Evolutionary conservation across 2,329 filamentous ascomycete species (phyloP), one percentile per base, ranked within the genome.

Genomic region (Tolypocladium tundrense): DNA sequence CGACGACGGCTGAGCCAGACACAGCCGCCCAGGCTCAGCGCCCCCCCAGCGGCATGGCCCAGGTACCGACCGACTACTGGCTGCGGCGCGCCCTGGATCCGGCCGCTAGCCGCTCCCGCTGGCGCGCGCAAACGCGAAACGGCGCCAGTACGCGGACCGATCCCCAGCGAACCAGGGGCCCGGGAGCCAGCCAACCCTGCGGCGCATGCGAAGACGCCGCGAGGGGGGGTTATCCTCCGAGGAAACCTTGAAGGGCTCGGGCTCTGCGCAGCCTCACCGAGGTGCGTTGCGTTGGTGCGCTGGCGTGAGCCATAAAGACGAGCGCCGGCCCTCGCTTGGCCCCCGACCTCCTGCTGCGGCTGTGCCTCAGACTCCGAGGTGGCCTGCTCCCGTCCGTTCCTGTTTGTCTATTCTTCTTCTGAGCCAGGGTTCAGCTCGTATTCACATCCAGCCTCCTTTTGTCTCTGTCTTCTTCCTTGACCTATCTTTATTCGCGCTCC

Each of bases 51-150:
- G 24, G 24, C 45, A 7, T 33, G 45, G 27, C 27, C 27, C 33
- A 27, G 24, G 24, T 3, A 27, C 24, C 24, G 24, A 31, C 27
- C 4, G 27, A 1, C 27, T 31, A 50, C 27, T 33, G 45, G 27
- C 45, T 50, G 14, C 24, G 5, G 21, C 16, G 21, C 43, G 27
- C 27, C 27, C 48, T 33, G 48, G 7, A 51, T 35, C 48, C 10
- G 27, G 27, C 27, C 27, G 27, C 27, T 31, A 16, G 4, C 50
- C 50, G 24, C 10, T 5, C 24, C 21, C 8, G 40, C 37, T 57
- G 53, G 53, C 57, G 57, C 57, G 57, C 57, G 57, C 41, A 48
- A 42, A 58, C 42, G 16, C 53, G 53, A 58, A 52, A 56, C 57
- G 6, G 27, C 27, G 27, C 27, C 4, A 31, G 27, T 31, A 31